These are phyloP conservation scores for Alternaria postmessia DNA, from an alignment of 2,329 filamentous ascomycete genomes.

Conservation along the genomic window DNA sequence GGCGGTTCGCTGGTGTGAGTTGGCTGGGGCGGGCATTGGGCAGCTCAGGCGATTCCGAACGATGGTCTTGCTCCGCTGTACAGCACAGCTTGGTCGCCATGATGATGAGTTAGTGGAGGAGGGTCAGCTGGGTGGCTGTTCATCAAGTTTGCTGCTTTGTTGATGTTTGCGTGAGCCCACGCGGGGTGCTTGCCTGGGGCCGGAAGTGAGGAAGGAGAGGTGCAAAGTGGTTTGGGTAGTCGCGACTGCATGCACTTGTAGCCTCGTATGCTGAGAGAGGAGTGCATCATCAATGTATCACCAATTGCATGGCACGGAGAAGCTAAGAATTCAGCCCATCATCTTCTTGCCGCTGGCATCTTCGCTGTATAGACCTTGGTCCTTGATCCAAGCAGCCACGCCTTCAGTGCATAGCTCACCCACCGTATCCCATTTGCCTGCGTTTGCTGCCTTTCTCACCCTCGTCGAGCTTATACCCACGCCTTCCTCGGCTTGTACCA, in stretches of 20 bases:
- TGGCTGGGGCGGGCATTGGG: constrained; percentile 44
- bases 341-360: constrained; percentile 48
- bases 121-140: neutral
- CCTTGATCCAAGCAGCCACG: constrained; percentile 66
- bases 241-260: neutral
- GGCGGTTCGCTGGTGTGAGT: constrained; percentile 36
- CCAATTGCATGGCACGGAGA: neutral
- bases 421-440: constrained; percentile 59
- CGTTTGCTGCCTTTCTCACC: constrained; percentile 66
- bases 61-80: constrained; percentile 38
- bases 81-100: constrained; percentile 49
- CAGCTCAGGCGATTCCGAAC: constrained; percentile 41
- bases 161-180: constrained; percentile 6
- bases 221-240: neutral
- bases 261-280: neutral
- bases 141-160: constrained; percentile 6
- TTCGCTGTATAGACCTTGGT: constrained; percentile 63
- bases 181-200: constrained; percentile 3
- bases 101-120: neutral
- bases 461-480: constrained; percentile 66
- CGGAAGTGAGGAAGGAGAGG: neutral
- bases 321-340: constrained; percentile 40
- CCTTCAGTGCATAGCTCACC: constrained; percentile 63
- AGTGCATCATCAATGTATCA: neutral
- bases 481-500: constrained; percentile 63